phyloP scores from a whole-genome alignment of 2,329 filamentous ascomycete genomes.

The Aspergillus sergii region DNA sequence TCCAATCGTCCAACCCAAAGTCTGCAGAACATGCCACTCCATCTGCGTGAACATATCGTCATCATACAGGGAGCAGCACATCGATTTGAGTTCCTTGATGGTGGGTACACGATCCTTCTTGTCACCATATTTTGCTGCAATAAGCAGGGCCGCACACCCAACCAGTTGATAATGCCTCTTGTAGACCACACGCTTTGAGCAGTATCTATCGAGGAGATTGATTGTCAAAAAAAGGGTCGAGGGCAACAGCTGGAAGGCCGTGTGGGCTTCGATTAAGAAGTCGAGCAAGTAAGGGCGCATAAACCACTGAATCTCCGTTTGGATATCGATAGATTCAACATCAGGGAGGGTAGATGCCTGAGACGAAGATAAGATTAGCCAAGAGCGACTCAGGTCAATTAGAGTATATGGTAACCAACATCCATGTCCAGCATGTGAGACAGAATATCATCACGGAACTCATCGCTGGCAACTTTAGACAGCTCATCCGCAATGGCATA shows the following conservation, averaged over 20 bases:
- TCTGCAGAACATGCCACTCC: conserved; percentile 99
- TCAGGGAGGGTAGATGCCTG: conserved; percentile 87
- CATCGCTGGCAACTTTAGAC: conserved; percentile 79
- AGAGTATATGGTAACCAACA: conserved; percentile 43
- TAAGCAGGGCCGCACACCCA: conserved; percentile 91
- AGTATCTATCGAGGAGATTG: conserved; percentile 96
- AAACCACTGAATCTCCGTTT: conserved; percentile 99
- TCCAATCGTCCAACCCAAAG: conserved; percentile 92
- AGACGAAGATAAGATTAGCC: conserved; percentile 27
- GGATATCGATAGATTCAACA: conserved; percentile 97
- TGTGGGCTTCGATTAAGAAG: conserved; percentile 96
- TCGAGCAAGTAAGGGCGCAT: conserved; percentile 98
- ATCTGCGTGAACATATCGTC: conserved; percentile 99
- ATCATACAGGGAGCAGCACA: conserved; percentile 98
- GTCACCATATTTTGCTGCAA: conserved; percentile 97
- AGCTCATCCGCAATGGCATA: conserved; percentile 87
- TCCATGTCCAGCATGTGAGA: conserved; percentile 96
- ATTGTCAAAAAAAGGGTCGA: conserved; percentile 95
- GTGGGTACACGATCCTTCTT: conserved; percentile 98
- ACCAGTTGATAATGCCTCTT: conserved; percentile 99
- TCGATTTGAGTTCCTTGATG: conserved; percentile 94
- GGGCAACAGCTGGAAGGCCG: conserved; percentile 88
- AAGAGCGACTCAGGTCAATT: neutral
- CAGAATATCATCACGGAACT: conserved; percentile 93
- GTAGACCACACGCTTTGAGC: conserved; percentile 95